Percentiles rank a stretch among this genome's conserved stretches.
These are phyloP conservation scores for Theileria annulata DNA, from an alignment of 169 alveolate species.

Conservation along the genomic window DNA sequence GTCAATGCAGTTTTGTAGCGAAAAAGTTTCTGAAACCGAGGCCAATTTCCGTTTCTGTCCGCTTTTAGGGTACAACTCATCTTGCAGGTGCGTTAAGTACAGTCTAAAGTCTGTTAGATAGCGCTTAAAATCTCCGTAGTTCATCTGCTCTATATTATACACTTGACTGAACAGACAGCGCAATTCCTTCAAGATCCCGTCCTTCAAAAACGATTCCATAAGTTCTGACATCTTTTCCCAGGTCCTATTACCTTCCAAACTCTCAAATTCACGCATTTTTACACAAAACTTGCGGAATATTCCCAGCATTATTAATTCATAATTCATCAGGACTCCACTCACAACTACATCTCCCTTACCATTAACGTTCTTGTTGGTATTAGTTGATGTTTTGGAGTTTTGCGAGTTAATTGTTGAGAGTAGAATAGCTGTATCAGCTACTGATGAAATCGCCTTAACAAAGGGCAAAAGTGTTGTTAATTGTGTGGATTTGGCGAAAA, in stretches of 20 bases:
- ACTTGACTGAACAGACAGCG: neutral
- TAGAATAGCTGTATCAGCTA: slow-evolving; percentile 44
- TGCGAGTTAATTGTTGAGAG: neutral
- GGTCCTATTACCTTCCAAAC: neutral
- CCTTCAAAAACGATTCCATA: neutral
- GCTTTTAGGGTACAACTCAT: neutral
- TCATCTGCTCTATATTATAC: neutral
- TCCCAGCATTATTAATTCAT: slow-evolving; percentile 41
- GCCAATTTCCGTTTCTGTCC: slow-evolving; percentile 1
- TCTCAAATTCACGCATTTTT: neutral
- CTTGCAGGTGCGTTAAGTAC: neutral
- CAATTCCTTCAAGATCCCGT: slow-evolving; percentile 1
- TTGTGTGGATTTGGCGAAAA: slow-evolving; percentile 10
- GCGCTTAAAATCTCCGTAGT: slow-evolving; percentile 3
- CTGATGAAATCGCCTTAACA: slow-evolving; percentile 52
- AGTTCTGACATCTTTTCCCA: slow-evolving; percentile 9
- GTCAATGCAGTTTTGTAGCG: slow-evolving; percentile 6
- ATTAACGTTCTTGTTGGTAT: neutral
- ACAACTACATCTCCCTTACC: neutral
- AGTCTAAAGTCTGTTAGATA: slow-evolving; percentile 2
- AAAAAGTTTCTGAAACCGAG: neutral
- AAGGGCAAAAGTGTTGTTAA: slow-evolving; percentile 5
- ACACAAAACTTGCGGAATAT: neutral
- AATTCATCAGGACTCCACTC: slow-evolving; percentile 26
- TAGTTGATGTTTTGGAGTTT: neutral